Base-by-base conservation (phyloP, 768 basidiomycete genomes). In the Hortiboletus campestris region DNA sequence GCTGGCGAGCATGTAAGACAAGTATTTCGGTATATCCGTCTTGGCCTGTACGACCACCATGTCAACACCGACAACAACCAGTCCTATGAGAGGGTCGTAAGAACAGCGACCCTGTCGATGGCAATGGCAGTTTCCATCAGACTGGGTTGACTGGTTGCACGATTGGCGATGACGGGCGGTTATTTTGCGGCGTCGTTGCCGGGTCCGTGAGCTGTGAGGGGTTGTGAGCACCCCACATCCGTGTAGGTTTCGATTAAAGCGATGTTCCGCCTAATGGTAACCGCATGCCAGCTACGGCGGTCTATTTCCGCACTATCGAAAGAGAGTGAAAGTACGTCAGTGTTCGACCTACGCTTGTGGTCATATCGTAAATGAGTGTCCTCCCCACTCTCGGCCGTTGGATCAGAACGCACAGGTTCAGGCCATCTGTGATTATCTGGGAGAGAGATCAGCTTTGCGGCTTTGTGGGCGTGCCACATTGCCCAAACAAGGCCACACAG, bases 401-500 rank as follows among this genome's bases (percentile, higher is more conserved):
- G 7, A 57, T 57, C 55, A 56, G 42, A 31, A 11, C 14, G 40
- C 41, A 49, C 55, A 25, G 44, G 55, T 42, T 56, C 19, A 32
- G 12, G 25, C 25, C 25, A 28, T 34, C 12, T 35, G 31, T 39
- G 51, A 39, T 55, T 44, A 38, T 53, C 42, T 55, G 2, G 31
- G 31, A 13, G 16, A 39, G 34, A 9, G 14, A 17, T 14, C 52
- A 31, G 32, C 36, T 45, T 41, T 31, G 46, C 17, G 36, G 49
- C 8, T 25, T 42, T 28, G 58, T 35, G 28, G 31, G 38, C 11
- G 53, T 63, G 69, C 69, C 70, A 71, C 70, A 67, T 20, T 35
- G 6, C 2, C 36, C 67, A 71, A 73, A 71, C 59, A 71, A 58
- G 34, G 36, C 58, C 65, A 71, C 51, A 69, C 58, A 60, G 34